Base-by-base conservation (phyloP, 805 yeast genomes). In the Candida germanica region DNA sequence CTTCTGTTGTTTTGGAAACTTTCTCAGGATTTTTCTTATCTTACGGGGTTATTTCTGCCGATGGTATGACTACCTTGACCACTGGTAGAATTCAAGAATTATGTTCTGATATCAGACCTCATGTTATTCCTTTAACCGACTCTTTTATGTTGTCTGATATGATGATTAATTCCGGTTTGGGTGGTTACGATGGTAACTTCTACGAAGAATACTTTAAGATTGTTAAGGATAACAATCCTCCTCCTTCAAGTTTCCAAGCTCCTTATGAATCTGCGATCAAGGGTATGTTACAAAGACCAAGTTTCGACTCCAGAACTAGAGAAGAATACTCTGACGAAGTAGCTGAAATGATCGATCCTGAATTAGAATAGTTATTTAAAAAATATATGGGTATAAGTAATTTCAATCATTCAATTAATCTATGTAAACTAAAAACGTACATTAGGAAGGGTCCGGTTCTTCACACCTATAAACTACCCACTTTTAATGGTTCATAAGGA, bases 81-180 rank as follows among this genome's bases (percentile, higher is more conserved):
- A 43, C 55, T 31, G 46, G 41, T 21, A 54, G 44, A 36, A 49
- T 63, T 42, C 59, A 66, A 34, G 54, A 57, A 38, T 55, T 62
- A 38, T 59, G 66, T 48, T 42, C 50, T 13, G 58, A 51, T 29
- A 33, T 68, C 35, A 63, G 73, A 51, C 71, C 71, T 20, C 59
- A 64, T 37, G 67, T 59, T 29, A 56, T 68, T 38, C 61, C 68
- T 5, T 62, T 61, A 42, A 66, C 71, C 20, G 73, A 68, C 44
- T 52, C 72, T 10, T 67, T 68, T 64, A 63, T 63, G 53, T 55
- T 54, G 48, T 54, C 71, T 11, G 73, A 68, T 47, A 64, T 58
- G 64, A 47, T 68, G 53, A 56, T 67, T 39, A 64, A 66, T 53
- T 61, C 73, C 5, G 58, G 64, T n/a, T 54, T 68, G 32, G 73